phyloP scores from a whole-genome alignment of 495 filamentous ascomycete species.

The Chaetomidium leptoderma region DNA sequence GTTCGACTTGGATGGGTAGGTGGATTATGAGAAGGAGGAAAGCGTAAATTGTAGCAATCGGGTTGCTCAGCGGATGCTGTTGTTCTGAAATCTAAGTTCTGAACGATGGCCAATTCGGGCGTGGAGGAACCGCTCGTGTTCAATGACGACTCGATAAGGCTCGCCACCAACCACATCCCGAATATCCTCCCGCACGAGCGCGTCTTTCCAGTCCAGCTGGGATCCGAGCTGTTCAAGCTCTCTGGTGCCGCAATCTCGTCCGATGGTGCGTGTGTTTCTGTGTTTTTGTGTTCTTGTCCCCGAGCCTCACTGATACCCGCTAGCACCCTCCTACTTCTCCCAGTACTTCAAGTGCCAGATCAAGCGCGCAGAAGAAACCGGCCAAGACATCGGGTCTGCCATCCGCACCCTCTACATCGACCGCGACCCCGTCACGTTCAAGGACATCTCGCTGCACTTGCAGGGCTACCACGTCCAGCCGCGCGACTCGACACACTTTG shows the following conservation, averaged over 20 bases:
- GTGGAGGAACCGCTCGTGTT: conserved; percentile 1
- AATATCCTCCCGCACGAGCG: conserved; percentile 59
- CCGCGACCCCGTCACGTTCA: conserved; percentile 85
- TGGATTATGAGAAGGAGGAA: background rate
- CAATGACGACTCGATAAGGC: background rate
- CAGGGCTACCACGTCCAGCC: conserved; percentile 90
- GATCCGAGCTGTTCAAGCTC: conserved; percentile 82
- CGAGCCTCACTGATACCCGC: conserved; percentile 19
- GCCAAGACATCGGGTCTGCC: conserved; percentile 45
- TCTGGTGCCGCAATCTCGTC: conserved; percentile 94
- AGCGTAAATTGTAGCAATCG: no score
- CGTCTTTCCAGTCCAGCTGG: conserved; percentile 92
- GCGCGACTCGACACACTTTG: conserved; percentile 78
- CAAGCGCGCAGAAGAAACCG: conserved; percentile 53
- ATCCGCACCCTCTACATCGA: conserved; percentile 86
- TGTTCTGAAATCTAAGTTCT: no score
- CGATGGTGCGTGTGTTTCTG: conserved; percentile 88
- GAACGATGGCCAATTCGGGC: background rate
- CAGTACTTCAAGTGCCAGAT: conserved; percentile 88
- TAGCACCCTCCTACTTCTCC: conserved; percentile 96
- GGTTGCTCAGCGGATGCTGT: no score
- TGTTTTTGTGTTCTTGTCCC: no score
- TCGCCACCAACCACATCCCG: conserved; percentile 46
- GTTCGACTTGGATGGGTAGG: no score
- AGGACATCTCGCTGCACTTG: conserved; percentile 83